These are phyloP conservation scores for Sordaria brevicollis DNA, from an alignment of 495 filamentous ascomycete species.

Conservation along the genomic window DNA sequence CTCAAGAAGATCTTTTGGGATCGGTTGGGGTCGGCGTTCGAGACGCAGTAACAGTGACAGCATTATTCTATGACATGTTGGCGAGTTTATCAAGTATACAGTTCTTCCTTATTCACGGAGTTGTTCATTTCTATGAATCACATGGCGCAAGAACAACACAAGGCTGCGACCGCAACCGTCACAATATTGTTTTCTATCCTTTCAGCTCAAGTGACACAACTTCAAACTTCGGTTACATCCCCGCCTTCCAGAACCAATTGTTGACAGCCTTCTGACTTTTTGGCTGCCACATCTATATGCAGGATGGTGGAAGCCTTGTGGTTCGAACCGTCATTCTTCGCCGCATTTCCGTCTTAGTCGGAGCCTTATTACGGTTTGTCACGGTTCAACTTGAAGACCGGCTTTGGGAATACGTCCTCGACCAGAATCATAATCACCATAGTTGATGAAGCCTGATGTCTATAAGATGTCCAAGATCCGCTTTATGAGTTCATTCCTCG, in stretches of 20 bases:
- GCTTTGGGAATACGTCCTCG: neutral
- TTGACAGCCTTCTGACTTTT: neutral
- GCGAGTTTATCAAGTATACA: too few species aligned
- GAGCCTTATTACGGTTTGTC: too few species aligned
- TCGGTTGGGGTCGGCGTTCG: neutral
- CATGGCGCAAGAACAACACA: neutral
- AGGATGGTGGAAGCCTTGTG: neutral
- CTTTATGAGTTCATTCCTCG: neutral
- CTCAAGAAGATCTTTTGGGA: neutral
- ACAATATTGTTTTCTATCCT: neutral
- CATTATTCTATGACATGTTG: neutral
- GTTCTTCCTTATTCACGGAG: too few species aligned
- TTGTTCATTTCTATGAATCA: neutral
- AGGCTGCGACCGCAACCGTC: neutral
- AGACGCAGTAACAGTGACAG: neutral
- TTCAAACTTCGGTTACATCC: neutral
- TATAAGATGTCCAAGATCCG: neutral
- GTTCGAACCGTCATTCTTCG: neutral
- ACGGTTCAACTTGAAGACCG: neutral
- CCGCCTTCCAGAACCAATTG: neutral
- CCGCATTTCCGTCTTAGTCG: neutral
- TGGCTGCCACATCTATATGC: neutral
- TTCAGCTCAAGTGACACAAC: neutral
- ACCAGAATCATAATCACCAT: neutral
- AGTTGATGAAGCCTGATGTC: neutral